Evolutionary conservation across 495 filamentous ascomycete genomes (phyloP), one percentile per base, ranked within the genome.

Genomic region (Neurospora cerealis): DNA sequence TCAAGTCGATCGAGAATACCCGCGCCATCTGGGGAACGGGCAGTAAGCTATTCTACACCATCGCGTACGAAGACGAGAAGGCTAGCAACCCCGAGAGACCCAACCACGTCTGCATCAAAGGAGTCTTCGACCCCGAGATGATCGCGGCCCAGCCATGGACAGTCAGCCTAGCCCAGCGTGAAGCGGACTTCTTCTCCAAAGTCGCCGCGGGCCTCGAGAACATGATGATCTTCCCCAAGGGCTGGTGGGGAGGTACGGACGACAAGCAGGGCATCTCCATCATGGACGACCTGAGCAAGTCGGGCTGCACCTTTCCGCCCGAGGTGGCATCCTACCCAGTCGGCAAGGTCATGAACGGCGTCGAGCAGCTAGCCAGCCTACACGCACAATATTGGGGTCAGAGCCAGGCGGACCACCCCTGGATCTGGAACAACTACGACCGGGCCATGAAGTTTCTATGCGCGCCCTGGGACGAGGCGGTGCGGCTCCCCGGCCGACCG

Each of bases 181-280:
- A 83, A 72, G 76, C 80, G 41, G 76, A 79, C 11, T 83, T 83
- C 75, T 83, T 81, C 71, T 74, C 74, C 15, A 79, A 75, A 40
- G 71, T 83, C 10, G 81, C 81, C 38, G 78, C 81, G 2, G 39
- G 32, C 24, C 75, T 83, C 17, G 74, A 73, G 46, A 46, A 79
- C 66, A 41, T 5, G 9, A 80, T 81, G 79, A 71, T 74, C 17
- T 78, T 80, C 36, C 81, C 81, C n/a, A 78, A 73, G 54, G 76
- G 76, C n/a, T 83, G 76, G 77, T 83, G 81, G 81, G 78, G 74
- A 15, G 79, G 79, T 13, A 75, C 70, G 36, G 77, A 46, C 69
- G 54, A 73, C 2, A 74, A 72, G 44, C 81, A 83, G 39, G 81
- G 81, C 19, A 81, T 83, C 44, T 74, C 73, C 24, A 78, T 83